Evolutionary conservation across 371 early-diverging fungal genomes (phyloP).

Genomic region (Saksenaea vasiformis): DNA sequence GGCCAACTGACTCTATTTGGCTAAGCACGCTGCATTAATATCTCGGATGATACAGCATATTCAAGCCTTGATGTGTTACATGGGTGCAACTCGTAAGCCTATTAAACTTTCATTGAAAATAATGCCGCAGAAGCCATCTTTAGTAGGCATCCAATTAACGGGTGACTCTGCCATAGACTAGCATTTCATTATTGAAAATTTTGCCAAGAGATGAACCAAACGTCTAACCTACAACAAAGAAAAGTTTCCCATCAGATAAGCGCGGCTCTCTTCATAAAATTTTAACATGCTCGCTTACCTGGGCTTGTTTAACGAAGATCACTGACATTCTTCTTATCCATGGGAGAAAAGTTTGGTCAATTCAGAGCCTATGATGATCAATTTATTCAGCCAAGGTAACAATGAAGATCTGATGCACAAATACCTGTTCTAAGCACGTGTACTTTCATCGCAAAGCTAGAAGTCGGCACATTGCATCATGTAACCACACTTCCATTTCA

Average conservation of each 20-base stretch:
- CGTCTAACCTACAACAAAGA: too few species aligned
- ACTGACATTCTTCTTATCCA: too few species aligned
- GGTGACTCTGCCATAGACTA: constrained; percentile 20
- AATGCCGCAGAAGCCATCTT: constrained; percentile 14
- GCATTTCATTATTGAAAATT: constrained; percentile 22
- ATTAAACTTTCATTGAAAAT: constrained; percentile 24
- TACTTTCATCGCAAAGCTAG: constrained; percentile 20
- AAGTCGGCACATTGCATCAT: not conserved
- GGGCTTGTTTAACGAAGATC: not conserved
- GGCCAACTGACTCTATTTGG: too few species aligned
- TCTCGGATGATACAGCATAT: constrained; percentile 15
- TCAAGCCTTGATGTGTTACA: constrained; percentile 16
- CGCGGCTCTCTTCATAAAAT: too few species aligned
- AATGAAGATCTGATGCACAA: constrained; percentile 30
- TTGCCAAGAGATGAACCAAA: too few species aligned
- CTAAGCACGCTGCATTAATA: constrained; percentile 16
- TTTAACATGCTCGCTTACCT: too few species aligned
- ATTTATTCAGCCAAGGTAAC: constrained; percentile 22
- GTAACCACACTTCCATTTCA: constrained; percentile 11
- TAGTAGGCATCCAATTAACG: constrained; percentile 10
- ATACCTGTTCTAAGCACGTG: constrained; percentile 27
- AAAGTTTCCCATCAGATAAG: not conserved
- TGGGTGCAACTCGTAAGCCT: constrained; percentile 19
- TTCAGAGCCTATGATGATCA: too few species aligned
- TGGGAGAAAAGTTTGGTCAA: too few species aligned